A percentile compares a stretch with the other conserved stretches of the same genome.
phyloP scores from a whole-genome alignment of 257 asterid genomes.

The Solanum phureja region DNA sequence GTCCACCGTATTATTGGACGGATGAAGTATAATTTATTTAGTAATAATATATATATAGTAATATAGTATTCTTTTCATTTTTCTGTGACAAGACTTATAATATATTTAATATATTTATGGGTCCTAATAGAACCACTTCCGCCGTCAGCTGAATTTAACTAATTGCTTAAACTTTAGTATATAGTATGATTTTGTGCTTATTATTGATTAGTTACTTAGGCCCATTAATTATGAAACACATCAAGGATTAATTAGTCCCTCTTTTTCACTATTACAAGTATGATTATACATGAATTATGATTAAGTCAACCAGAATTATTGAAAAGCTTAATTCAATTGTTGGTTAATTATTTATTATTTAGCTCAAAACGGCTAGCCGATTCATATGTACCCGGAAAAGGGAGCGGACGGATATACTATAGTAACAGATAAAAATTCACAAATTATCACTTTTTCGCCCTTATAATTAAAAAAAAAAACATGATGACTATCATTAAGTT shows the following conservation, averaged over 20 bases:
- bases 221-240: conserved; percentile 23
- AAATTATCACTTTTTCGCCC: not conserved
- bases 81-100: not conserved
- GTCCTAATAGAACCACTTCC: conserved; percentile 53
- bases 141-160: conserved; percentile 50
- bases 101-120: conserved; percentile 13
- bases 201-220: conserved; percentile 21
- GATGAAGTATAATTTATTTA: not conserved
- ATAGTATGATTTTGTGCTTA: conserved; percentile 4
- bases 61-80: not conserved
- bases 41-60: not conserved
- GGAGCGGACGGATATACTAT: not conserved
- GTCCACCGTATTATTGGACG: no score
- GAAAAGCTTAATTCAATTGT: not conserved
- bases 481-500: not conserved
- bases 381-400: not conserved
- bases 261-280: not conserved
- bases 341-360: not conserved
- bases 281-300: conserved; percentile 7
- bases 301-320: conserved; percentile 13
- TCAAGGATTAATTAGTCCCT: not conserved
- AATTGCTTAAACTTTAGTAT: conserved; percentile 2
- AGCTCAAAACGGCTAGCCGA: not conserved
- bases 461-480: not conserved
- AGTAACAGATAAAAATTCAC: not conserved